phyloP scores from a whole-genome alignment of 768 basidiomycete genomes.

The Jaapia argillacea region DNA sequence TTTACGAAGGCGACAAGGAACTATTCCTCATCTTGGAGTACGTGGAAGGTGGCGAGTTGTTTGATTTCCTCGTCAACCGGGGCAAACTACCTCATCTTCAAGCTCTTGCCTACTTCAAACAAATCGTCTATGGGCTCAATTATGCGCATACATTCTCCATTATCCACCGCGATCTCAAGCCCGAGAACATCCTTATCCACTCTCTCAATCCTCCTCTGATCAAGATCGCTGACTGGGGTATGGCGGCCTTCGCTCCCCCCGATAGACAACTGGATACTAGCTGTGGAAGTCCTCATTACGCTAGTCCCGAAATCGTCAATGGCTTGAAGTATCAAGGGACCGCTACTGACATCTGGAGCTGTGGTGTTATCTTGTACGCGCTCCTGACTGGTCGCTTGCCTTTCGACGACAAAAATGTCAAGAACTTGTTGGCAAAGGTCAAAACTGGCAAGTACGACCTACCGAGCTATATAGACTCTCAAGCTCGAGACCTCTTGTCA shows the following conservation, averaged over 20 bases:
- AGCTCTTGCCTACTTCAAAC: conserved; percentile 88
- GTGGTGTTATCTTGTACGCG: conserved; percentile 88
- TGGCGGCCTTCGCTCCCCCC: conserved; percentile 92
- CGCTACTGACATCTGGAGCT: conserved; percentile 94
- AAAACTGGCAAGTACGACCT: conserved; percentile 79
- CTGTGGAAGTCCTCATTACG: conserved; percentile 96
- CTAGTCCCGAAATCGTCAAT: conserved; percentile 92
- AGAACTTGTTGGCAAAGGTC: conserved; percentile 73
- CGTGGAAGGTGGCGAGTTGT: conserved; percentile 92
- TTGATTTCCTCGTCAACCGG: conserved; percentile 89
- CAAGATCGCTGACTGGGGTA: conserved; percentile 98
- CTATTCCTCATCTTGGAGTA: conserved; percentile 93
- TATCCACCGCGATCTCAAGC: conserved; percentile 96
- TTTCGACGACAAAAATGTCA: conserved; percentile 86
- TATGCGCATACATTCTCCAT: conserved; percentile 98
- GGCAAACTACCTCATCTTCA: conserved; percentile 74
- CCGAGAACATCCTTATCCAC: conserved; percentile 92
- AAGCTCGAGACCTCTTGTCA: conserved; percentile 73
- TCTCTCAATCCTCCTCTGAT: conserved; percentile 71
- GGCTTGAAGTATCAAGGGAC: conserved; percentile 84
- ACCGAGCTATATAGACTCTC: conserved; percentile 70
- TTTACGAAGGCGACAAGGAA: conserved; percentile 86
- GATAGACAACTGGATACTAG: conserved; percentile 83
- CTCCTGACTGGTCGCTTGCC: conserved; percentile 86
- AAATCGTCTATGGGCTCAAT: conserved; percentile 90